A percentile compares a stretch with the other conserved stretches of the same genome.
Conservation (phyloP, 108 stramenopile genomes). For the Nitzschia palea region DNA sequence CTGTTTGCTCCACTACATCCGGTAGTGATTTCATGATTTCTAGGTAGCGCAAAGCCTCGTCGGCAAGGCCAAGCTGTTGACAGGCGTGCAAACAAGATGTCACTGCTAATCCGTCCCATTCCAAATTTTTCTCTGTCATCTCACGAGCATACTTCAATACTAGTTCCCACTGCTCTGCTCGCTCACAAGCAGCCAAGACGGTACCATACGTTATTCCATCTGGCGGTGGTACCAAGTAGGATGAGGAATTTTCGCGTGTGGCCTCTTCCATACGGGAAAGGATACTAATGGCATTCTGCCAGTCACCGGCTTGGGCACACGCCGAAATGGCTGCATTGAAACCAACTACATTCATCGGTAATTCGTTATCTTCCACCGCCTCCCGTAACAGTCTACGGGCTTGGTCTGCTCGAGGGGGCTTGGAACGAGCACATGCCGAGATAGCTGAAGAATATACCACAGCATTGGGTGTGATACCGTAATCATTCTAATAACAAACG, state of each 20-base stretch:
- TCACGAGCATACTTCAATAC: slow-evolving; percentile 51
- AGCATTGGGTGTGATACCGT: slow-evolving; percentile 56
- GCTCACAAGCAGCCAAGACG: slow-evolving; percentile 75
- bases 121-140: slow-evolving; percentile 45
- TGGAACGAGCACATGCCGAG: slow-evolving; percentile 61
- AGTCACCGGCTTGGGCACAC: slow-evolving; percentile 66
- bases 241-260: background rate
- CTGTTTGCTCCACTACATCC: slow-evolving; percentile 27
- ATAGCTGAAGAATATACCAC: slow-evolving; percentile 80
- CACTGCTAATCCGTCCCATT: slow-evolving; percentile 65
- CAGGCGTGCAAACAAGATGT: slow-evolving; percentile 74
- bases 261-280: slow-evolving; percentile 62
- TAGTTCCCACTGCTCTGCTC: slow-evolving; percentile 59
- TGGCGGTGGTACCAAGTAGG: slow-evolving; percentile 37
- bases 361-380: slow-evolving; percentile 36
- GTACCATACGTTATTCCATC: slow-evolving; percentile 83
- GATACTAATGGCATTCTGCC: slow-evolving; percentile 57
- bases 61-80: slow-evolving; percentile 69
- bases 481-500: slow-evolving; percentile 15
- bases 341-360: slow-evolving; percentile 72
- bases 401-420: slow-evolving; percentile 43
- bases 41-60: slow-evolving; percentile 64
- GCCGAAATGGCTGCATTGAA: slow-evolving; percentile 82
- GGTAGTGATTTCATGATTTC: slow-evolving; percentile 59
- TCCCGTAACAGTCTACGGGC: slow-evolving; percentile 63